phyloP scores from a whole-genome alignment of 345 rosid species.

The Linum tenue region DNA sequence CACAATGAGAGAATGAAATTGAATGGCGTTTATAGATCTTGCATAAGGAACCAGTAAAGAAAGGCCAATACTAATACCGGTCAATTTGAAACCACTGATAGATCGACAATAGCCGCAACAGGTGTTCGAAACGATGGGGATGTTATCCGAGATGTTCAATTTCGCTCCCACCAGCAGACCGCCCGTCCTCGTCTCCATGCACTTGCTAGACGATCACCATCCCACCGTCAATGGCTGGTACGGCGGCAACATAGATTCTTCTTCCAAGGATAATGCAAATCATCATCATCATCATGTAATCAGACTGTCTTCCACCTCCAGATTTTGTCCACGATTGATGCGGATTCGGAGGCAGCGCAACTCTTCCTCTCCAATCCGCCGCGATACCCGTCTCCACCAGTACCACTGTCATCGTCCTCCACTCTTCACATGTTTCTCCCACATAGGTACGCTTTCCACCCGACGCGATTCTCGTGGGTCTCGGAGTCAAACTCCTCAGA shows the following conservation, averaged over 20 bases:
- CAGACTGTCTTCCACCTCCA: no score
- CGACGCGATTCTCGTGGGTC: conserved; percentile 49
- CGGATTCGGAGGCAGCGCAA: conserved; percentile 60
- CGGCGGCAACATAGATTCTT: conserved; percentile 4
- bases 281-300: no score
- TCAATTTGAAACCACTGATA: no score
- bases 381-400: conserved; percentile 19
- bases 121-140: conserved; percentile 35
- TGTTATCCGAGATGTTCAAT: conserved; percentile 95
- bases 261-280: no score
- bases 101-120: no score
- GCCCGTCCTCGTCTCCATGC: conserved; percentile 24
- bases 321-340: no score
- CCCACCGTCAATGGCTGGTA: conserved; percentile 36
- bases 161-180: conserved; percentile 33
- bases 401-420: conserved; percentile 21
- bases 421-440: conserved; percentile 90
- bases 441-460: neutral
- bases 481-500: conserved; percentile 42
- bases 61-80: no score
- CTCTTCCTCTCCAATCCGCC: conserved; percentile 41
- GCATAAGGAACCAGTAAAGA: no score
- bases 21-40: no score
- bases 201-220: conserved; percentile 14
- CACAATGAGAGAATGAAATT: no score